Evolutionary conservation across 1,284 basidiomycete genomes (phyloP), one percentile per base, ranked within the genome.

Genomic region (Fomitiporia mediterranea): DNA sequence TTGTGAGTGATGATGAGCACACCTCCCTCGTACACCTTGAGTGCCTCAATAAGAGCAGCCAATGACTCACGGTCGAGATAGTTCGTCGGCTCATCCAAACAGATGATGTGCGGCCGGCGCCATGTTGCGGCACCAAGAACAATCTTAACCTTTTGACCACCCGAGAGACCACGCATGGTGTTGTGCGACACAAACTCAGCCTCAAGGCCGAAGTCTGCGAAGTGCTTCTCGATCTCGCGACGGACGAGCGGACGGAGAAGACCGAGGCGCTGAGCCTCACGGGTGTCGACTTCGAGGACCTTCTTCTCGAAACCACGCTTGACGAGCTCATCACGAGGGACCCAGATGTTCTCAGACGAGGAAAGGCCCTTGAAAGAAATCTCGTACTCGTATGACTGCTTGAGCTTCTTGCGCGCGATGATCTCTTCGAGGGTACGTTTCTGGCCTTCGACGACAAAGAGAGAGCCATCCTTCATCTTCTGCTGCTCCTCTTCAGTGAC

Each of bases 61-160:
- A 98, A 85, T 64, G 95, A 97, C 76, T 98, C 95, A 74, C 94
- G 91, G 79, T 97, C 95, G 72, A 98, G 86, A 77, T 95, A 96
- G 82, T 96, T 94, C 62, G 92, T 95, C 63, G 96, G 96, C 79
- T 99, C 96, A 74, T 98, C 96, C 70, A 99, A 79, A 72, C 94
- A 94, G 74, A 99, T 90, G 73, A 98, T 75, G 80, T 99, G 97
- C 60, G 96, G 97, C 65, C 94, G 89, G 72, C 94, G 93, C 94
- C 95, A 98, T 47, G 94, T 98, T 48, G 96, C 94, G 65, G 96
- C 94, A 76, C 94, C 95, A 66, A 98, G 91, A 25, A 98, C 96
- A 67, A 99, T 95, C 85, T 98, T 98, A 72, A 98, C 95, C 81
- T 99, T 99, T 77, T 99, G 97, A 72, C 97, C 97, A 76, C 97